These are phyloP conservation scores for Cenchrus purpureus DNA, from an alignment of 176 grass and related monocot genomes.

Conservation along the genomic window DNA sequence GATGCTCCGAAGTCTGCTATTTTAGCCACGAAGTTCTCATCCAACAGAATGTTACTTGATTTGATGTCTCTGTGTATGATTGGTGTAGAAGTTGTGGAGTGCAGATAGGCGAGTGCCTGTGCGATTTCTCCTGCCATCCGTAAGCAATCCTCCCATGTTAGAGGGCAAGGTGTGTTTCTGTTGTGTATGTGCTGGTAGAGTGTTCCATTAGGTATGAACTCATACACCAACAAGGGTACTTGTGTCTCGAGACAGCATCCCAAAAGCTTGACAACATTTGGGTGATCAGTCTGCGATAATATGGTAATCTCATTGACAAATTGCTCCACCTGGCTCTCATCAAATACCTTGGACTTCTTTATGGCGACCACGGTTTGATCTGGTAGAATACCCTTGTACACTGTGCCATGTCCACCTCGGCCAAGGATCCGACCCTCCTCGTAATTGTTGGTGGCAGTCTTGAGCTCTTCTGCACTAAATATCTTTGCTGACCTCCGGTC, in stretches of 20 bases:
- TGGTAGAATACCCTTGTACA: constrained; percentile 52
- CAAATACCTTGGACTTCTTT: constrained; percentile 62
- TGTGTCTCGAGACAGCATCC: constrained; percentile 58
- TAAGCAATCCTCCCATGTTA: constrained; percentile 53
- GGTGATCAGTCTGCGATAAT: constrained; percentile 50
- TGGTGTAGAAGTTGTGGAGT: constrained; percentile 42
- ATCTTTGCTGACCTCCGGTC: constrained; percentile 33
- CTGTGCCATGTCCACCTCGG: constrained; percentile 49
- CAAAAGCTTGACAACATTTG: constrained; percentile 61
- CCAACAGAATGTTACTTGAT: constrained; percentile 61
- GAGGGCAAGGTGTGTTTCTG: background rate
- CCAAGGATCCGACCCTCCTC: constrained; percentile 45
- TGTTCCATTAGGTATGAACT: constrained; percentile 66
- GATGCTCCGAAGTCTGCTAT: constrained; percentile 67
- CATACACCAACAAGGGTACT: constrained; percentile 61
- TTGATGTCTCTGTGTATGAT: constrained; percentile 73
- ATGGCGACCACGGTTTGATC: constrained; percentile 44
- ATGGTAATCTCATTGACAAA: constrained; percentile 66
- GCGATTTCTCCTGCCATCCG: constrained; percentile 52
- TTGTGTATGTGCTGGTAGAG: constrained; percentile 64
- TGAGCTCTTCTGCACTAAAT: constrained; percentile 56
- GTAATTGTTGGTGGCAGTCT: constrained; percentile 46
- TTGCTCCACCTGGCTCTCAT: constrained; percentile 58
- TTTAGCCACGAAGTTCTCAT: constrained; percentile 56
- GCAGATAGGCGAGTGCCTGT: constrained; percentile 51